Conservation (phyloP, 371 early-diverging fungal genomes). For the Circinella umbellata region DNA sequence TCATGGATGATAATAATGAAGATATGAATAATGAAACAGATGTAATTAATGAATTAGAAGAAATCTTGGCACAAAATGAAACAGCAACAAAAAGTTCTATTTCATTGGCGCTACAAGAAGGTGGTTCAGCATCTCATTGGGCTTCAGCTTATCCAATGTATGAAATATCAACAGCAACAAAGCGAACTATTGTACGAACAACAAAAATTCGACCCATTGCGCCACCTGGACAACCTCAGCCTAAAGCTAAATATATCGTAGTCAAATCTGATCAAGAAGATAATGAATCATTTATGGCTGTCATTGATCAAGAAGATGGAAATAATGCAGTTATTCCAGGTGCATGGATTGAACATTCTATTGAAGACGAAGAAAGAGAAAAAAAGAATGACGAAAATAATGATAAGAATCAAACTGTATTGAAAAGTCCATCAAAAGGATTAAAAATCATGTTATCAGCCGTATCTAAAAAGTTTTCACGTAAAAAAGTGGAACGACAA, state of each 20-base stretch:
- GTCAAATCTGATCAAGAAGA: slow-evolving; percentile 40
- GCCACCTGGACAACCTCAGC: slow-evolving; percentile 9
- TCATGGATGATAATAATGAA: not conserved
- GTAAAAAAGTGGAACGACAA: slow-evolving; percentile 44
- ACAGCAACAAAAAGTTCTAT: not conserved
- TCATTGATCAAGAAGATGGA: slow-evolving; percentile 26
- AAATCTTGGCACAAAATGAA: slow-evolving; percentile 21
- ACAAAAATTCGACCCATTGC: slow-evolving; percentile 41
- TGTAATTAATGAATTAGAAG: slow-evolving; percentile 45
- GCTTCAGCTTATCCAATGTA: slow-evolving; percentile 27
- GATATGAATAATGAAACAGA: slow-evolving; percentile 16
- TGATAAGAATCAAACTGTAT: not conserved
- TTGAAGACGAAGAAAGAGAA: slow-evolving; percentile 7
- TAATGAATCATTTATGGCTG: slow-evolving; percentile 43
- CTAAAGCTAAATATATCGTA: slow-evolving; percentile 35
- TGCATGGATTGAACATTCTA: slow-evolving; percentile 22
- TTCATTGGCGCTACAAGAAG: not conserved
- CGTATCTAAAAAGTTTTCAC: slow-evolving; percentile 53
- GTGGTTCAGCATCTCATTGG: not conserved
- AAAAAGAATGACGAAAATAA: not conserved
- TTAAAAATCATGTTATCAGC: slow-evolving; percentile 54
- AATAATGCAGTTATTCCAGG: slow-evolving; percentile 7
- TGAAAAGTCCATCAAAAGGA: slow-evolving; percentile 18
- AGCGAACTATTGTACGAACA: slow-evolving; percentile 35
- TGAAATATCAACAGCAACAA: slow-evolving; percentile 43